Evolutionary conservation across 140 eudicot genomes (phyloP).

Genomic region (Artemisia princeps): DNA sequence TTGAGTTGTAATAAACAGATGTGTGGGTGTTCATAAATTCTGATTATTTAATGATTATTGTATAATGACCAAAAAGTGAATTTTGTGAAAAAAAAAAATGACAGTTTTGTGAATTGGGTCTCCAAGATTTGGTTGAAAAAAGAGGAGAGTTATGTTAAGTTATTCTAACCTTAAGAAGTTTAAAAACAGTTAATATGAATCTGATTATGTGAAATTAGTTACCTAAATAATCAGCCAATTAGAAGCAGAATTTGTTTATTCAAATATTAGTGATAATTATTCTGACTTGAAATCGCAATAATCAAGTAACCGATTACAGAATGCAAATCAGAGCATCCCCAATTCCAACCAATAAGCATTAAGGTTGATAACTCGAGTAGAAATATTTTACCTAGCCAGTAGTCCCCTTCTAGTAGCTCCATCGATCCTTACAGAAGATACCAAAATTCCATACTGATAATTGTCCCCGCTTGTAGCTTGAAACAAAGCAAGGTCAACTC

Average conservation of each 20-base stretch:
- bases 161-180: not conserved
- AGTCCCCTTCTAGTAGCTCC: slow-evolving; percentile 35
- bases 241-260: slow-evolving; percentile 2
- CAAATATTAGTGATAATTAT: not conserved
- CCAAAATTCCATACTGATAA: slow-evolving; percentile 71
- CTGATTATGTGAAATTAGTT: not conserved
- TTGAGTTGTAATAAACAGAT: not conserved
- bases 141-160: not conserved
- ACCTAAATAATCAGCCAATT: not conserved
- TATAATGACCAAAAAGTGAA: not conserved
- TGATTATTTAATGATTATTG: not conserved
- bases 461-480: slow-evolving; percentile 61
- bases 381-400: slow-evolving; percentile 42
- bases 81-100: not conserved
- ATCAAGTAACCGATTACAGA: not conserved
- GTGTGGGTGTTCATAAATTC: not conserved
- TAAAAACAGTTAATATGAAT: not conserved
- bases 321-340: not conserved
- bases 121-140: not conserved
- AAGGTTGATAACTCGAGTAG: slow-evolving; percentile 4
- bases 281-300: not conserved
- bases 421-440: slow-evolving; percentile 50
- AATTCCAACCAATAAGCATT: slow-evolving; percentile 2
- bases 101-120: not conserved
- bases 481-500: slow-evolving; percentile 76